Conservation (phyloP, 495 filamentous ascomycete genomes). For the Hypoxylon rickii region DNA sequence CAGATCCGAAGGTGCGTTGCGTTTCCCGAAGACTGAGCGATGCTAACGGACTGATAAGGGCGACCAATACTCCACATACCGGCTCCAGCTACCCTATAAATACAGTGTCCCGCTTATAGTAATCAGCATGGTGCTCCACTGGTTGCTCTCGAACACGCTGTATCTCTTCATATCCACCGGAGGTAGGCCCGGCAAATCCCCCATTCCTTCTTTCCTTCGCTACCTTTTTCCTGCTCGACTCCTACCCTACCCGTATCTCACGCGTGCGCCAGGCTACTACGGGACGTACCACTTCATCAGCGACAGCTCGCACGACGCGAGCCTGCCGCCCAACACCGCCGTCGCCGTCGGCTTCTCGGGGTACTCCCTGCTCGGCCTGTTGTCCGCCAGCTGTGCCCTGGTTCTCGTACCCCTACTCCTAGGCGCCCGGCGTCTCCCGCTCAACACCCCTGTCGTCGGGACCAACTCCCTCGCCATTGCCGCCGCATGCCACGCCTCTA, state of each 20-base stretch:
- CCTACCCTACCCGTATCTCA: not conserved
- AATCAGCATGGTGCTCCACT: slow-evolving; percentile 26
- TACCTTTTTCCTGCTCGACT: not conserved
- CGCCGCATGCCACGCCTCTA: slow-evolving; percentile 28
- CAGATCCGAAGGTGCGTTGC: slow-evolving; percentile 38
- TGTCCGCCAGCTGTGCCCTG: slow-evolving; percentile 9
- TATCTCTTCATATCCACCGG: slow-evolving; percentile 24
- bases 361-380: slow-evolving; percentile 16
- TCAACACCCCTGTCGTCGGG: slow-evolving; percentile 21
- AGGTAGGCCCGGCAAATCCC: no score
- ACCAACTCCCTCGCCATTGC: slow-evolving; percentile 31
- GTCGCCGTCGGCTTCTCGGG: slow-evolving; percentile 23
- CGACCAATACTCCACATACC: slow-evolving; percentile 46
- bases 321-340: slow-evolving; percentile 21
- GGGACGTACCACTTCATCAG: slow-evolving; percentile 1
- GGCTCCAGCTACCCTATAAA: slow-evolving; percentile 35
- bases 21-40: not conserved
- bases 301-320: not conserved
- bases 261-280: slow-evolving; percentile 17
- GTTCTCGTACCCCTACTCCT: slow-evolving; percentile 13
- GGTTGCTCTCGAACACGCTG: slow-evolving; percentile 28
- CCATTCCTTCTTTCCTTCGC: no score
- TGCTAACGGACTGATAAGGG: slow-evolving; percentile 18
- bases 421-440: slow-evolving; percentile 11
- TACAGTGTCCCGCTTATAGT: slow-evolving; percentile 32